Conservation (phyloP, 2,329 filamentous ascomycete species). For the Fusarium torulosum region DNA sequence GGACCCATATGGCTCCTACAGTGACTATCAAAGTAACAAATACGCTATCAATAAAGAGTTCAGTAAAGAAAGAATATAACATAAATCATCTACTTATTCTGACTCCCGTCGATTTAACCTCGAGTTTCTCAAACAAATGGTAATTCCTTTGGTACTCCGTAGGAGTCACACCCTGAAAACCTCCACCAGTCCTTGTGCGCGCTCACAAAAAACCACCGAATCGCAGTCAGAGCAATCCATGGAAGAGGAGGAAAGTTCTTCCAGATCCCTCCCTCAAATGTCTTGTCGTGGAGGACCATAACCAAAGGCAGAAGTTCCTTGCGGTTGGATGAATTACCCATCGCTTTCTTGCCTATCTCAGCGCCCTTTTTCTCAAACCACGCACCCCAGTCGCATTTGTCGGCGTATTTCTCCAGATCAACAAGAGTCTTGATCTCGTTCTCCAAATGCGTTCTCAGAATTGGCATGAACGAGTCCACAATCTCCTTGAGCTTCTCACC, state of each 20-base stretch:
- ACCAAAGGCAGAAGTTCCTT: conserved; percentile 42
- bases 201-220: conserved; percentile 53
- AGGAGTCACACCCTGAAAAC: conserved; percentile 51
- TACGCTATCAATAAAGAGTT: too few relatives aligned
- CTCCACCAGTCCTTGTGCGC: conserved; percentile 55
- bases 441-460: conserved; percentile 53
- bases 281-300: conserved; percentile 48
- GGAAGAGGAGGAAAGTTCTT: conserved; percentile 47
- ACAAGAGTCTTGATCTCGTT: conserved; percentile 57
- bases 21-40: too few relatives aligned
- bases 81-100: fast-evolving
- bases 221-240: conserved; percentile 45
- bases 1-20: too few relatives aligned
- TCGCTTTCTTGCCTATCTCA: conserved; percentile 24
- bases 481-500: conserved; percentile 46
- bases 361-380: conserved; percentile 47
- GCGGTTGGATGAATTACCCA: conserved; percentile 36
- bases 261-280: conserved; percentile 47
- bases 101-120: not conserved
- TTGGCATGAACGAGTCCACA: conserved; percentile 49
- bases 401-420: conserved; percentile 51
- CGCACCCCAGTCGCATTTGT: conserved; percentile 52
- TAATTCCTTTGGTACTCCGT: conserved; percentile 50
- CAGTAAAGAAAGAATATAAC: too few relatives aligned
- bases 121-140: conserved; percentile 50